Conservation (phyloP, 2,329 filamentous ascomycete genomes). For the Ophiocordyceps sinensis region DNA sequence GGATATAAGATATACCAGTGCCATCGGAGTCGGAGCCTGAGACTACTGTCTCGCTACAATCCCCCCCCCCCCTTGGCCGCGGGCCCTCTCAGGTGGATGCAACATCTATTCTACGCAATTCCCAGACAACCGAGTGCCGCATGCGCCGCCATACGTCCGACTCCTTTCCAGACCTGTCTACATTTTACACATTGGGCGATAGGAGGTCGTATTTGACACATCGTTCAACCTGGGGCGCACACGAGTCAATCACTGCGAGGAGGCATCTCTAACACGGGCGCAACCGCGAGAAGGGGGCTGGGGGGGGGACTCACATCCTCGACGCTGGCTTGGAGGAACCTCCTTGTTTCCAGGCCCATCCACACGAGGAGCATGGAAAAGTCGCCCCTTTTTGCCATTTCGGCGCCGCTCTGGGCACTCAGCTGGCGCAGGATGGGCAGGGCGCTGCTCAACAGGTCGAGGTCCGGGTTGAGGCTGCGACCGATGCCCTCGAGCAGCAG, state of each 20-base stretch:
- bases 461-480: constrained; percentile 66
- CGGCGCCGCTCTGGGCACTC: constrained; percentile 59
- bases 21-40: too few relatives aligned
- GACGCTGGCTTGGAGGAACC: constrained; percentile 78
- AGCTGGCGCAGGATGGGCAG: constrained; percentile 83
- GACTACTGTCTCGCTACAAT: too few relatives aligned
- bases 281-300: constrained; percentile 19
- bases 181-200: constrained; percentile 63
- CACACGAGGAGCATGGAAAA: constrained; percentile 82
- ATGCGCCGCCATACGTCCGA: too few relatives aligned
- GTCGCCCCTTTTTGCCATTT: constrained; percentile 57
- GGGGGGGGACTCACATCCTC: constrained; percentile 53
- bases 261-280: background rate
- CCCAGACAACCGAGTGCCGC: too few relatives aligned
- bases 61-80: too few relatives aligned
- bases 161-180: too few relatives aligned
- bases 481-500: constrained; percentile 89
- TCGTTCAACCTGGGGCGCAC: constrained; percentile 49
- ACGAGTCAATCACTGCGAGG: background rate
- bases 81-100: too few relatives aligned
- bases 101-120: too few relatives aligned
- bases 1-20: too few relatives aligned
- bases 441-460: constrained; percentile 76
- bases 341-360: constrained; percentile 77
- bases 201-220: constrained; percentile 86